phyloP scores from a whole-genome alignment of 805 yeast genomes.

The Myxozyma sirexii region DNA sequence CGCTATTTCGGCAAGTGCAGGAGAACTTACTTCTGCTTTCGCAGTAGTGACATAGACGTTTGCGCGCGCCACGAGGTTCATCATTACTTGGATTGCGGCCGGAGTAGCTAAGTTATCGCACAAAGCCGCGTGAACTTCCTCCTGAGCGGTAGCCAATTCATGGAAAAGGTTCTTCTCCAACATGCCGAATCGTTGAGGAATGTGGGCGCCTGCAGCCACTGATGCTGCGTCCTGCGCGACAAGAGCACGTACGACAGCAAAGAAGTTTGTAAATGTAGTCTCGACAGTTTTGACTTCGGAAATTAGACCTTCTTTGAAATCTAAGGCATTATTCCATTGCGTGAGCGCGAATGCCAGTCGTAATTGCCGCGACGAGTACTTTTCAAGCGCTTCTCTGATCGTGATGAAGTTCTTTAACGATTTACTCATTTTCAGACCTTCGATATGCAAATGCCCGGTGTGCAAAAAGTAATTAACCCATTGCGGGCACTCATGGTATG shows the following conservation, averaged over 20 bases:
- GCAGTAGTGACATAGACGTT: constrained; percentile 70
- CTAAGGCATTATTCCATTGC: constrained; percentile 91
- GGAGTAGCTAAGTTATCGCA: constrained; percentile 89
- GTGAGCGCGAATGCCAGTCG: constrained; percentile 88
- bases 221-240: constrained; percentile 62
- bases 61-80: constrained; percentile 68
- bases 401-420: constrained; percentile 93
- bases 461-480: constrained; percentile 98
- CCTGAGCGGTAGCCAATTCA: constrained; percentile 53
- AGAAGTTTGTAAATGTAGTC: constrained; percentile 74
- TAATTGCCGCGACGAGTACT: constrained; percentile 75
- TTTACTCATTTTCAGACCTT: constrained; percentile 98
- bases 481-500: constrained; percentile 82
- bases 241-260: constrained; percentile 83
- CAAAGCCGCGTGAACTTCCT: constrained; percentile 71
- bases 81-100: constrained; percentile 62
- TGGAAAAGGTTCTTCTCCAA: constrained; percentile 19
- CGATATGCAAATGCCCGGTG: constrained; percentile 96
- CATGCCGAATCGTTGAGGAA: constrained; percentile 62
- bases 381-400: constrained; percentile 80
- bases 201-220: constrained; percentile 51
- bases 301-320: constrained; percentile 81
- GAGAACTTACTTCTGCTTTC: constrained; percentile 55
- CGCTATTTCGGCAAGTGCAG: constrained; percentile 57
- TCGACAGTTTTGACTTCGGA: constrained; percentile 78